phyloP scores from a whole-genome alignment of 2,329 filamentous ascomycete genomes.

The Epicoccum sorghinum region DNA sequence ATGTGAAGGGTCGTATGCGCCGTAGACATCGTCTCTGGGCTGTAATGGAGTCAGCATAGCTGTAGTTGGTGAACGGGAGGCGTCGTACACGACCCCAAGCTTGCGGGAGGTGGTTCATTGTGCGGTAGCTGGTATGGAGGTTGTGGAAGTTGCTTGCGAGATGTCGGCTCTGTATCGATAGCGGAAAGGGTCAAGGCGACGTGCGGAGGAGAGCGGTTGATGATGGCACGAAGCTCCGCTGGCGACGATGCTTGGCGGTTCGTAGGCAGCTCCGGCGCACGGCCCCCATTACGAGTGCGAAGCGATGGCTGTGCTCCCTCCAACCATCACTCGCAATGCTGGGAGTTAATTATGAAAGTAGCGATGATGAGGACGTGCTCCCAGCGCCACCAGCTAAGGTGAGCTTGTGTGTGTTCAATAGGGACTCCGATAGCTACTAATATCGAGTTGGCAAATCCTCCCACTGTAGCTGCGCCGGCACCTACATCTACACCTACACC shows the following conservation, averaged over 20 bases:
- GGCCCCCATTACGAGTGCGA: constrained; percentile 4
- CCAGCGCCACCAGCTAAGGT: constrained; percentile 45
- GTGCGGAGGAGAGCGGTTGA: constrained; percentile 30
- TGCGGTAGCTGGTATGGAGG: constrained; percentile 24
- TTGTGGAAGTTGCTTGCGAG: background rate
- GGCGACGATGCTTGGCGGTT: constrained; percentile 18
- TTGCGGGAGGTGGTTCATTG: constrained; percentile 70
- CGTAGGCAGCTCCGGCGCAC: constrained; percentile 4
- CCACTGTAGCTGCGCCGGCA: constrained; percentile 22
- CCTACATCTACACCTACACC: constrained; percentile 4
- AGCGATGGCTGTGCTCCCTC: background rate
- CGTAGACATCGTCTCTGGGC: constrained; percentile 98
- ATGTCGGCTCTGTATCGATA: background rate
- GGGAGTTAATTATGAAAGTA: constrained; percentile 52
- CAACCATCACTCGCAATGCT: constrained; percentile 41
- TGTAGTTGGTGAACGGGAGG: constrained; percentile 16
- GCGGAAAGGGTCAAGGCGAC: constrained; percentile 11
- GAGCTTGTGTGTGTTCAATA: constrained; percentile 35
- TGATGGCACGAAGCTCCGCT: constrained; percentile 38
- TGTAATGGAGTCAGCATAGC: constrained; percentile 51
- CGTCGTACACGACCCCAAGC: constrained; percentile 68
- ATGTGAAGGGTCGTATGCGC: constrained; percentile 86
- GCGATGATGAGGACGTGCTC: constrained; percentile 55
- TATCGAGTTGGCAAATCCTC: constrained; percentile 40
- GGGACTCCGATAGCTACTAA: constrained; percentile 57